Conservation (phyloP, 2,329 filamentous ascomycete species). For the Calonectria pauciramosa region DNA sequence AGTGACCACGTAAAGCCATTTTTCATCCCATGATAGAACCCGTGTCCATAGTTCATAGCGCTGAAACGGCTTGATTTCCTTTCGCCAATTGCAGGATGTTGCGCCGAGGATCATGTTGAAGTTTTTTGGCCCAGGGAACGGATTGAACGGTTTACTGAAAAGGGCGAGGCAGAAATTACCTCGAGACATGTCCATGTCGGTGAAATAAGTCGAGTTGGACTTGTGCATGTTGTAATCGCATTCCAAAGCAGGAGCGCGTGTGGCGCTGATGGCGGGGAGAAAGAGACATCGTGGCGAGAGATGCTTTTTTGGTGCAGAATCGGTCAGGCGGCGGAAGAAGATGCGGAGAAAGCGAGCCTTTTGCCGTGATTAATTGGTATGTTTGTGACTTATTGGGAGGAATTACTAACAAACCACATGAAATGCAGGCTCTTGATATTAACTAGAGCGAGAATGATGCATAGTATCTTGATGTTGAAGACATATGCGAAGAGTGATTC, state of each 20-base stretch:
- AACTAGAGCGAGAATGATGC: not conserved
- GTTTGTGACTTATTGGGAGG: not conserved
- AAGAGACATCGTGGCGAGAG: constrained; percentile 19
- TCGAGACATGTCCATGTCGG: constrained; percentile 32
- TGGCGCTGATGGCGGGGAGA: constrained; percentile 18
- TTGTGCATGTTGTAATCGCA: constrained; percentile 38
- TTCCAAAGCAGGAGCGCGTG: constrained; percentile 26
- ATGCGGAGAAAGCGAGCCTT: constrained; percentile 8
- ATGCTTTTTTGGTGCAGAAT: constrained; percentile 1
- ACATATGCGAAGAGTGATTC: no score
- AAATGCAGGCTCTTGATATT: constrained; percentile 19
- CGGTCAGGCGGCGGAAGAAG: constrained; percentile 10
- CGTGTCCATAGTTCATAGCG: constrained; percentile 33
- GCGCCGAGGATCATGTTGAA: constrained; percentile 22
- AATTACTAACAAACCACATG: constrained; percentile 13
- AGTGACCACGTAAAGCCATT: constrained; percentile 35
- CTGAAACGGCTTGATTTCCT: constrained; percentile 32
- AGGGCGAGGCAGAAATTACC: constrained; percentile 25
- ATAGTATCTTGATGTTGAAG: not conserved
- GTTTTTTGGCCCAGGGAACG: constrained; percentile 12
- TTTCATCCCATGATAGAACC: constrained; percentile 33
- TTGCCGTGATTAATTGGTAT: not conserved
- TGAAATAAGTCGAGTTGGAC: constrained; percentile 36
- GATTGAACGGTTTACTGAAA: constrained; percentile 23
- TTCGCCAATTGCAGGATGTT: constrained; percentile 28